Percentiles rank a stretch among this genome's conserved stretches.
phyloP scores from a whole-genome alignment of 2,329 filamentous ascomycete genomes.

The Cercospora sp. region DNA sequence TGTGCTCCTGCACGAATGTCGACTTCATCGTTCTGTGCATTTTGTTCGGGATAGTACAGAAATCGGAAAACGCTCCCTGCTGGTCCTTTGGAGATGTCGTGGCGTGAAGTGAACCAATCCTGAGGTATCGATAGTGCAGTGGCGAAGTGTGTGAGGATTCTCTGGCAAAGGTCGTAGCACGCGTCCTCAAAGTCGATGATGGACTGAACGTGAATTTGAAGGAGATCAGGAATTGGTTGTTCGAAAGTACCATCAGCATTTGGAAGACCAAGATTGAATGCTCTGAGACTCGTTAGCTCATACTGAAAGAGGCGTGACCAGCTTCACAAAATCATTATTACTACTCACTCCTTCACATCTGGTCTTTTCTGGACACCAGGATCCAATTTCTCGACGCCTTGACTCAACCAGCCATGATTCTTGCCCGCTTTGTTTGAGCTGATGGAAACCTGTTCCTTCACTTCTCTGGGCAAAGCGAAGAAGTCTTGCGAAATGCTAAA shows the following conservation, averaged over 20 bases:
- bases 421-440: constrained; percentile 59
- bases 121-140: constrained; percentile 62
- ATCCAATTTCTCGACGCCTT: constrained; percentile 86
- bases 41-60: constrained; percentile 51
- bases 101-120: constrained; percentile 62
- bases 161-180: constrained; percentile 72
- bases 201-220: constrained; percentile 60
- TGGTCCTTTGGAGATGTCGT: constrained; percentile 50
- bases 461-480: constrained; percentile 67
- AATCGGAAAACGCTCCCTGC: constrained; percentile 54
- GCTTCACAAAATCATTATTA: not conserved
- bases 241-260: constrained; percentile 61
- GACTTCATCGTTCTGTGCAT: constrained; percentile 31
- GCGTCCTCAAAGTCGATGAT: constrained; percentile 66
- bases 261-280: constrained; percentile 89
- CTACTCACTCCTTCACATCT: constrained; percentile 75
- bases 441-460: constrained; percentile 75
- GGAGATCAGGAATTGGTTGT: constrained; percentile 71
- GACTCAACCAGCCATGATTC: constrained; percentile 85
- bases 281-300: constrained; percentile 55
- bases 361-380: constrained; percentile 69
- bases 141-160: constrained; percentile 74
- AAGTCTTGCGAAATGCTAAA: constrained; percentile 74
- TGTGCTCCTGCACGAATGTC: constrained; percentile 89
- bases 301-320: not conserved